phyloP scores from a whole-genome alignment of 352 stramenopile species.

The Saprolegnia diclina region DNA sequence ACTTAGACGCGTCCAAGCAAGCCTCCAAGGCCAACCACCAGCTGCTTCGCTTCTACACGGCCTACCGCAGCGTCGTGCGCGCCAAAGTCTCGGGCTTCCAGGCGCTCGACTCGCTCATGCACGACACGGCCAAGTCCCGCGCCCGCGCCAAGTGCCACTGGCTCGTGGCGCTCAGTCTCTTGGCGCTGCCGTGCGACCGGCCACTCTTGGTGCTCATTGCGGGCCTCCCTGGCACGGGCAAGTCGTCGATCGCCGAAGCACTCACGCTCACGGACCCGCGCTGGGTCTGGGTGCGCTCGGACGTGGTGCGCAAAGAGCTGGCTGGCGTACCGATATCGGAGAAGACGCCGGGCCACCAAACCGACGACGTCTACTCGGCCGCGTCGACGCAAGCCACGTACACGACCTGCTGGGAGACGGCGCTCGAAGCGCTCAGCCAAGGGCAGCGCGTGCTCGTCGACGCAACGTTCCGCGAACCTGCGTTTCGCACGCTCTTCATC shows the following conservation, averaged over 20 bases:
- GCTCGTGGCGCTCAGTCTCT: conserved; percentile 53
- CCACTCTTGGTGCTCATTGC: conserved; percentile 52
- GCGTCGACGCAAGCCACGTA: conserved; percentile 59
- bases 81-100: conserved; percentile 66
- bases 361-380: conserved; percentile 41
- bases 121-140: conserved; percentile 32
- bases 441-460: conserved; percentile 56
- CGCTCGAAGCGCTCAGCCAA: conserved; percentile 36
- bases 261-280: conserved; percentile 40
- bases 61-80: conserved; percentile 61
- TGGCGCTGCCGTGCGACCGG: conserved; percentile 38
- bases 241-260: conserved; percentile 53
- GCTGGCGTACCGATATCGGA: conserved; percentile 18
- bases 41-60: conserved; percentile 55
- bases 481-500: conserved; percentile 43
- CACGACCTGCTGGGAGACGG: conserved; percentile 46
- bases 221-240: conserved; percentile 55
- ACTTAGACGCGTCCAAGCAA: conserved; percentile 44
- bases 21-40: conserved; percentile 42
- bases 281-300: conserved; percentile 52
- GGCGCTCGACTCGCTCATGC: conserved; percentile 47
- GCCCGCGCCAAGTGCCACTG: conserved; percentile 54
- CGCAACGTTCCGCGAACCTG: conserved; percentile 50
- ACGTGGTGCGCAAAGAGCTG: conserved; percentile 62
- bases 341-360: conserved; percentile 6